Percentiles rank a stretch among this genome's conserved stretches.
These are phyloP conservation scores for Didymella sp. DNA, from an alignment of 2,329 filamentous ascomycete genomes.

Conservation along the genomic window DNA sequence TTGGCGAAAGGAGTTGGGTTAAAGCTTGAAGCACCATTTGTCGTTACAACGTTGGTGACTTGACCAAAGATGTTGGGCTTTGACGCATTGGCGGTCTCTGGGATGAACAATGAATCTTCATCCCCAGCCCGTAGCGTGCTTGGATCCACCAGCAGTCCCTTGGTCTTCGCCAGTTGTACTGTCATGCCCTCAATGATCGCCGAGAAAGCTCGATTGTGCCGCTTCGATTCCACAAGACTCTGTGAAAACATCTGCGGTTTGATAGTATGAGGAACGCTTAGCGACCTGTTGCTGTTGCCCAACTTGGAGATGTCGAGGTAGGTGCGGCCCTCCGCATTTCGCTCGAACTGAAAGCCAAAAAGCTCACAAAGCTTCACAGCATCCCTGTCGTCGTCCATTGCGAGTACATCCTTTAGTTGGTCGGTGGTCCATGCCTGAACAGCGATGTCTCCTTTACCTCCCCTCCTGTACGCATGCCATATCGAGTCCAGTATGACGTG, in stretches of 20 bases:
- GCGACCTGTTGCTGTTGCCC: constrained; percentile 32
- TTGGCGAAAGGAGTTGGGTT: constrained; percentile 32
- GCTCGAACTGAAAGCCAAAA: constrained; percentile 60
- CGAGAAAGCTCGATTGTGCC: constrained; percentile 61
- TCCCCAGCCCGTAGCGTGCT: constrained; percentile 34
- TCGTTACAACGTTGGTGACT: constrained; percentile 3
- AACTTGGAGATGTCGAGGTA: constrained; percentile 63
- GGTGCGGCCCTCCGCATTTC: constrained; percentile 54
- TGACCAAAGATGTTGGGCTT: constrained; percentile 25
- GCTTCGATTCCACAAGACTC: constrained; percentile 64
- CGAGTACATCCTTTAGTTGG: constrained; percentile 59
- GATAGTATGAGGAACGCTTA: constrained; percentile 34
- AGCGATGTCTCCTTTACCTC: constrained; percentile 53
- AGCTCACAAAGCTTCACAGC: constrained; percentile 61
- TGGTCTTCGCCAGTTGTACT: constrained; percentile 58
- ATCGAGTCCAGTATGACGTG: constrained; percentile 63
- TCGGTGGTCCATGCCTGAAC: constrained; percentile 65
- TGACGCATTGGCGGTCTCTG: constrained; percentile 32
- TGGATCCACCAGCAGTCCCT: constrained; percentile 58
- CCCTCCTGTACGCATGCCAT: constrained; percentile 62
- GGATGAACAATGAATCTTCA: constrained; percentile 52
- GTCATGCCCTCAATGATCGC: constrained; percentile 65
- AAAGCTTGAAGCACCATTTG: constrained; percentile 17
- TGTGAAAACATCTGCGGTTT: constrained; percentile 62
- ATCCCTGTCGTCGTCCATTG: constrained; percentile 63